Evolutionary conservation across 1,284 basidiomycete species (phyloP).

Genomic region (Naganishia cerealis): DNA sequence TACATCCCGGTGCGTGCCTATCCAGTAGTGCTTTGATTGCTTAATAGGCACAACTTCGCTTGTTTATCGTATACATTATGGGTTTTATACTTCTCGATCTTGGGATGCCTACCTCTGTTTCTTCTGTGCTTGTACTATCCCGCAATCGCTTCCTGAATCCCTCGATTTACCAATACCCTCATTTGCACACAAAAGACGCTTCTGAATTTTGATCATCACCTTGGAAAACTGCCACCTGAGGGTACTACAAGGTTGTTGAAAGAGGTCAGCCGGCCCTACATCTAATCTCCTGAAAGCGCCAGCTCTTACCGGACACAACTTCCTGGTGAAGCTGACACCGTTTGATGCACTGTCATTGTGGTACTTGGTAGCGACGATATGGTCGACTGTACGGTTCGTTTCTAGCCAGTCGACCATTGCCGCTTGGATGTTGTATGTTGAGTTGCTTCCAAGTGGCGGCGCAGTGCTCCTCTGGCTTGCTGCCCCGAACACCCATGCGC

Average conservation of each 20-base stretch:
- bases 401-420: slow-evolving; percentile 57
- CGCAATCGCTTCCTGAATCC: neutral
- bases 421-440: slow-evolving; percentile 52
- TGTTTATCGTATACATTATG: neutral
- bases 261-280: neutral
- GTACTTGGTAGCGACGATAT: slow-evolving; percentile 45
- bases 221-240: slow-evolving; percentile 14
- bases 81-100: neutral
- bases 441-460: slow-evolving; percentile 33
- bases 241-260: neutral
- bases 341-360: slow-evolving; percentile 18
- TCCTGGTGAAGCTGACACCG: slow-evolving; percentile 24
- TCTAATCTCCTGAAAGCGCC: neutral
- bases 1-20: neutral
- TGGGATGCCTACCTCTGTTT: neutral
- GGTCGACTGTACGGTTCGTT: slow-evolving; percentile 49
- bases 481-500: slow-evolving; percentile 31
- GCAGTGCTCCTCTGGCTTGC: slow-evolving; percentile 11
- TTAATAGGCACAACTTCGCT: neutral
- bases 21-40: neutral
- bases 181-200: slow-evolving; percentile 23
- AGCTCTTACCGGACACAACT: slow-evolving; percentile 22
- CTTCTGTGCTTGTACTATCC: neutral
- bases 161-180: neutral
- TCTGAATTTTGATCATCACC: slow-evolving; percentile 24